Evolutionary conservation across 345 rosid species (phyloP), one percentile per base, ranked within the genome.

Genomic region (Salix viminalis): DNA sequence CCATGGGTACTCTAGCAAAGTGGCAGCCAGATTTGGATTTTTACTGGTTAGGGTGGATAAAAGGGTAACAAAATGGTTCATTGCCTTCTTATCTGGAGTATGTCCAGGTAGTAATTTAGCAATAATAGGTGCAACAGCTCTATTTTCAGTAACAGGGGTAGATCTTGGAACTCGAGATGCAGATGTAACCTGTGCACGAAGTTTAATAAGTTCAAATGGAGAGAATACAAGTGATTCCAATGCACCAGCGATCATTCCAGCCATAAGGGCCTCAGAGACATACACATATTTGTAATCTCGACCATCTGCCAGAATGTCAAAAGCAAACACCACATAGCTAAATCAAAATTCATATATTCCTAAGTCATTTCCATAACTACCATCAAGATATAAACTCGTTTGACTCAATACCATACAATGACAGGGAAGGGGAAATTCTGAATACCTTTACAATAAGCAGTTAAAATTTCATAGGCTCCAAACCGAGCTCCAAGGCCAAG

Each of bases 1-100:
- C 99, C 96, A 93, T 4, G 97, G 99, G 76, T 88, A 88, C 70
- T 87, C 89, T 89, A 85, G 90, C 80, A 96, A 85, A 36, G 97
- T 89, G 42, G 86, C 86, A 46, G 67, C 78, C 86, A 96, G 79
- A 85, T 89, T 87, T 24, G 91, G 89, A 76, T 90, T 91, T 68
- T 90, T 92, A 72, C 87, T 76, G n/a, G 85, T 85, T 74, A 93
- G 80, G 71, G 88, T 85, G 66, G 99, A 92, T 78, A 96, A 83
- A 80, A 93, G 91, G 82, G 87, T 84, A 75, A 88, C 83, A 64
- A 89, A 82, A 68, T 88, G 85, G 48, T 79, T 88, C 88, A 93
- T 82, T 74, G 91, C 80, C 85, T 82, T 89, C 80, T 78, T 83
- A 74, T 96, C 93, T 60, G 88, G 93, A 54, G 84, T 81, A 81